A percentile compares a stretch with the other conserved stretches of the same genome.
Evolutionary conservation across 1,284 basidiomycete genomes (phyloP).

Genomic region (Phylloboletellus chloephorus): DNA sequence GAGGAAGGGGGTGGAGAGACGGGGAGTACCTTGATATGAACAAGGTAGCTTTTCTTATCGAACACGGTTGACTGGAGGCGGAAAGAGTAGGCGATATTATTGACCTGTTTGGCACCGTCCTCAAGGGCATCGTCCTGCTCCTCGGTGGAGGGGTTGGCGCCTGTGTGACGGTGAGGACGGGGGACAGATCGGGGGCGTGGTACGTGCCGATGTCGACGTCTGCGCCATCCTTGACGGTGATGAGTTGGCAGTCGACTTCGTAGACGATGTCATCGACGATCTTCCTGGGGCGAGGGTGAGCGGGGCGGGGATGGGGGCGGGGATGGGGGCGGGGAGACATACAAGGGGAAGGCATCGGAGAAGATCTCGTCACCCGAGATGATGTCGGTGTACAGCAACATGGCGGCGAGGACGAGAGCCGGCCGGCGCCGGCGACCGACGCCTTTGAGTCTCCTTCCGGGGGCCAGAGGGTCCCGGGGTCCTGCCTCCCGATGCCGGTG

Average conservation of each 20-base stretch:
- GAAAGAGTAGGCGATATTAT: slow-evolving; percentile 93
- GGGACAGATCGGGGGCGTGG: not conserved
- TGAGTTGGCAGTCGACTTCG: slow-evolving; percentile 83
- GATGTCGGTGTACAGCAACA: slow-evolving; percentile 78
- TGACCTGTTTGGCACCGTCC: slow-evolving; percentile 72
- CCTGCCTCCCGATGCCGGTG: too few relatives aligned
- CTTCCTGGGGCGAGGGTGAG: slow-evolving; percentile 51
- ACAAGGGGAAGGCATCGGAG: slow-evolving; percentile 90
- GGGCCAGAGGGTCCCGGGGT: too few relatives aligned
- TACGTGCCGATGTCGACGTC: slow-evolving; percentile 87
- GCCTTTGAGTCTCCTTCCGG: too few relatives aligned
- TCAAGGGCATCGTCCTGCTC: slow-evolving; percentile 82
- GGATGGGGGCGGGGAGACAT: slow-evolving; percentile 11
- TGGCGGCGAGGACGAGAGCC: slow-evolving; percentile 34
- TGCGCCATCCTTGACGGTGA: slow-evolving; percentile 72
- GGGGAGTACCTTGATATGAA: slow-evolving; percentile 74
- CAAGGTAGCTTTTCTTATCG: slow-evolving; percentile 89
- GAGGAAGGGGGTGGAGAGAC: not conserved
- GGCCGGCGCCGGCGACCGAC: too few relatives aligned
- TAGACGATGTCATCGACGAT: slow-evolving; percentile 78
- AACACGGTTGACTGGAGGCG: slow-evolving; percentile 80
- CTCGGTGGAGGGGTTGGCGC: slow-evolving; percentile 89
- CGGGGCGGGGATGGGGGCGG: not conserved
- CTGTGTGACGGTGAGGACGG: slow-evolving; percentile 35
- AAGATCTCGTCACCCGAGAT: slow-evolving; percentile 89